Base-by-base conservation (phyloP, 495 filamentous ascomycete genomes). In the Daldinia caldariorum region DNA sequence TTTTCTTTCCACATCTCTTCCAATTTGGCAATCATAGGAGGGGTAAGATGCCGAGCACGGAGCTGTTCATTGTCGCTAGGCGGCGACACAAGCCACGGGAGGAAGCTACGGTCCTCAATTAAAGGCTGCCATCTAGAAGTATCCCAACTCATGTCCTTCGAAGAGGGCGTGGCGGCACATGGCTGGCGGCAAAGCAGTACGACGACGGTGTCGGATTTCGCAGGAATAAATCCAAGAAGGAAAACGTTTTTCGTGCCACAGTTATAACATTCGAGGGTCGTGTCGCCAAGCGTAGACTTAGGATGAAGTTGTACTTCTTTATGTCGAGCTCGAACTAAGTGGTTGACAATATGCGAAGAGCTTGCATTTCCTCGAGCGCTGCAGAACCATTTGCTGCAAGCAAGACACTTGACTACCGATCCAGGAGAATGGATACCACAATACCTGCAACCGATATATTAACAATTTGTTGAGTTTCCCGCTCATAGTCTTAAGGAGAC, bases 101-200 rank as follows among this genome's bases (percentile, higher is more conserved):
- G 80, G 74, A 99, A 99, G 7, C 94, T 94, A 32, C 95, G 93
- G 72, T 99, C 95, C 76, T 97, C 94, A 66, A 99, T 97, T 39
- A 99, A 84, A 3, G 95, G 95, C 72, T 98, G 94, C 95, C 95
- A 99, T 70, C 94, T 89, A 7, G 96, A 97, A 13, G 94, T 94
- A 80, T 99, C 95, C 95, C 95, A 99, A 78, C 94, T 98, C 95
- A 99, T 99, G 75, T 98, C 95, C 81, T 99, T 99, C n/a, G 93
- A 93, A 10, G 94, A 97, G 4, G 92, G 91, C 83, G 91, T 93
- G 35, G 96, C 88, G 41, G 94, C 95, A 80, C 95, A 99, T 50
- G 95, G 95, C 78, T 98, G 95, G 34, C 95, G 92, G 79, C 95
- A 99, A 8, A 99, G 86, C 43, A 99, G 87, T 16, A 99, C 95